Evolutionary conservation across 352 stramenopile genomes (phyloP).

Genomic region (Globisporangium spiculum): DNA sequence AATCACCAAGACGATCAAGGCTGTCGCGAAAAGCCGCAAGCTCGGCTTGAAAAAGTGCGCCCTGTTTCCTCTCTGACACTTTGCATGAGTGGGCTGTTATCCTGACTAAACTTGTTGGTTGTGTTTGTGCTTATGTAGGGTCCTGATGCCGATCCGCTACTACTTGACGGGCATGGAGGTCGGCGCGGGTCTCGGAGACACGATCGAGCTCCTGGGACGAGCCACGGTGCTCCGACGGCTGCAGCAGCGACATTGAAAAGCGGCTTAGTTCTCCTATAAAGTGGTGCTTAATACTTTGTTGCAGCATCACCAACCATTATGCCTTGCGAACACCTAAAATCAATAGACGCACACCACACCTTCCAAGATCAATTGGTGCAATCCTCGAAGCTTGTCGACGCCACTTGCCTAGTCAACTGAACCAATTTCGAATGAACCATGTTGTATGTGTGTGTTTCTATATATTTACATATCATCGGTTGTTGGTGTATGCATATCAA

Average conservation of each 20-base stretch:
- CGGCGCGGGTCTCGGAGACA: conserved; percentile 76
- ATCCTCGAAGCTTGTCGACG: no score
- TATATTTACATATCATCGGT: conserved; percentile 18
- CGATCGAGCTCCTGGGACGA: conserved; percentile 73
- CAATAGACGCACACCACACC: neutral
- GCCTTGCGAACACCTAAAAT: no score
- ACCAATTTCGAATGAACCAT: neutral
- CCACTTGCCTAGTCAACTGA: no score
- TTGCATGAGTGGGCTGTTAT: neutral
- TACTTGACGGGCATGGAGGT: conserved; percentile 86
- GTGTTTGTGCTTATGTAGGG: conserved; percentile 28
- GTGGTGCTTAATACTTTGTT: no score
- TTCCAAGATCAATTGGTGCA: no score
- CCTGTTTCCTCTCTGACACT: neutral
- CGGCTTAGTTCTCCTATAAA: neutral
- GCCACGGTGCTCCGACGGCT: conserved; percentile 54
- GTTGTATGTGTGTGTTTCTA: conserved; percentile 2
- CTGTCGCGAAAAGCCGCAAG: conserved; percentile 69
- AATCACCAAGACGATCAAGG: conserved; percentile 79
- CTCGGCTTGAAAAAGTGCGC: conserved; percentile 80
- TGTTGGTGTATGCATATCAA: neutral
- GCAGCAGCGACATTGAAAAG: conserved; percentile 12
- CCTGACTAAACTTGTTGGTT: neutral
- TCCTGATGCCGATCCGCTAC: conserved; percentile 88
- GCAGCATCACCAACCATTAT: no score